These are phyloP conservation scores for Cryptococcus sp. DNA, from an alignment of 1,284 basidiomycete species.

Conservation along the genomic window DNA sequence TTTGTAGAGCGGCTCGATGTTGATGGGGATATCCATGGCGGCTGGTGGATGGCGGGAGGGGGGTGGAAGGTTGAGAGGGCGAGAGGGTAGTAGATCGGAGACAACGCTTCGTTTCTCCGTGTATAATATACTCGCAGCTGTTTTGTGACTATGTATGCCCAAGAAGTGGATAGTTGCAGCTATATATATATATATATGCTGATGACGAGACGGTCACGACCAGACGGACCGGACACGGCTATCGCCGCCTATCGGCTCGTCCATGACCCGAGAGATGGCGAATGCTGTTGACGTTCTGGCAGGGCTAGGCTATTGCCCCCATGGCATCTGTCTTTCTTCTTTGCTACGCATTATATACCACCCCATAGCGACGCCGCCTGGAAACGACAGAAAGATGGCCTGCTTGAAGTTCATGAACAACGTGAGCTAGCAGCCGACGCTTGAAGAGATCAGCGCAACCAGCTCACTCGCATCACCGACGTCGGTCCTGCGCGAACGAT, in stretches of 20 bases:
- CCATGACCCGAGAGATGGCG: background rate
- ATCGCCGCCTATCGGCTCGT: background rate
- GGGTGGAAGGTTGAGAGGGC: background rate
- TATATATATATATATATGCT: background rate
- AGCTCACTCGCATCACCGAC: background rate
- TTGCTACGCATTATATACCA: too few species aligned
- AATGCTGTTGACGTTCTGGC: too few species aligned
- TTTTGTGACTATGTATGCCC: too few species aligned
- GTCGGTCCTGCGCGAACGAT: background rate
- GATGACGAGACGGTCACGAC: background rate
- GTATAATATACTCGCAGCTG: too few species aligned
- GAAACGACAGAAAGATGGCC: constrained; percentile 12
- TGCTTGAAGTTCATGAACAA: constrained; percentile 23
- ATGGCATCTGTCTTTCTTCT: too few species aligned
- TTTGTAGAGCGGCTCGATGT: background rate
- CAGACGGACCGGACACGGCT: too few species aligned
- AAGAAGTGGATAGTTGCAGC: too few species aligned
- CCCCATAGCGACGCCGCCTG: too few species aligned
- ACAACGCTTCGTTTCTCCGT: too few species aligned
- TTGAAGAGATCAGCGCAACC: too few species aligned
- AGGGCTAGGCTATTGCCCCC: too few species aligned
- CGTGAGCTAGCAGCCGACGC: constrained; percentile 16
- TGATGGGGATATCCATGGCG: background rate
- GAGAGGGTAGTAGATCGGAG: background rate
- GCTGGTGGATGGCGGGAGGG: background rate